These are phyloP conservation scores for Yamadazyma sp. DNA, from an alignment of 805 yeast species.

Conservation along the genomic window DNA sequence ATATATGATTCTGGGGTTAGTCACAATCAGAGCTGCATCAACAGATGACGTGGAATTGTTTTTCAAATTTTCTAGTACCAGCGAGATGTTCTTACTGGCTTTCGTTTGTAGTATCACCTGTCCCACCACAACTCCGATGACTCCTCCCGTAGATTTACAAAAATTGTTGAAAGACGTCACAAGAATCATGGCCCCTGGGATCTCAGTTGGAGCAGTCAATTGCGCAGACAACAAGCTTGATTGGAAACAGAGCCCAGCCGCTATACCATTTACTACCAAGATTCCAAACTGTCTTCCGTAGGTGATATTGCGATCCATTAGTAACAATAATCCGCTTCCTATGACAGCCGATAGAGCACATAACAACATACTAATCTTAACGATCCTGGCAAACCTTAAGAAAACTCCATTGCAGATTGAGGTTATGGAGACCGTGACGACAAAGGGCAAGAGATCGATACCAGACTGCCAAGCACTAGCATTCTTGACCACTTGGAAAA, in stretches of 20 bases:
- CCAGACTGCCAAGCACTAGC: slow-evolving; percentile 39
- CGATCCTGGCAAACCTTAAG: slow-evolving; percentile 26
- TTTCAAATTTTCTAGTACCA: slow-evolving; percentile 6
- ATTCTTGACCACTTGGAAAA: slow-evolving; percentile 39
- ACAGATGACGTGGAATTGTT: slow-evolving; percentile 11
- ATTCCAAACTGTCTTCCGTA: slow-evolving; percentile 30
- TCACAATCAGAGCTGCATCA: slow-evolving; percentile 15
- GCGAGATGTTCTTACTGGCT: slow-evolving; percentile 19
- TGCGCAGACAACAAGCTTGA: slow-evolving; percentile 37
- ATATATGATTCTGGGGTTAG: slow-evolving; percentile 29
- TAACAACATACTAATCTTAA: slow-evolving; percentile 33
- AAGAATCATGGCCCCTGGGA: slow-evolving; percentile 37
- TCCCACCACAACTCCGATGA: slow-evolving; percentile 30
- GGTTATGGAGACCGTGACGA: slow-evolving; percentile 32
- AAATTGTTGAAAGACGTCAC: slow-evolving; percentile 36
- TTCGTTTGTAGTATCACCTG: slow-evolving; percentile 30
- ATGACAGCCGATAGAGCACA: slow-evolving; percentile 32
- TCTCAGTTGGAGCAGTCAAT: slow-evolving; percentile 33
- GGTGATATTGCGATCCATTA: slow-evolving; percentile 25
- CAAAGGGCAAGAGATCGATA: slow-evolving; percentile 35
- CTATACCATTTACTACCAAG: slow-evolving; percentile 32
- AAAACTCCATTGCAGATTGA: slow-evolving; percentile 33
- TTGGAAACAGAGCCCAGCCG: slow-evolving; percentile 39
- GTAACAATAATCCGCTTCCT: slow-evolving; percentile 34
- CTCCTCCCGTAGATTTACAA: slow-evolving; percentile 31